Conservation (phyloP, 352 stramenopile species). For the Pythium guiyangense region DNA sequence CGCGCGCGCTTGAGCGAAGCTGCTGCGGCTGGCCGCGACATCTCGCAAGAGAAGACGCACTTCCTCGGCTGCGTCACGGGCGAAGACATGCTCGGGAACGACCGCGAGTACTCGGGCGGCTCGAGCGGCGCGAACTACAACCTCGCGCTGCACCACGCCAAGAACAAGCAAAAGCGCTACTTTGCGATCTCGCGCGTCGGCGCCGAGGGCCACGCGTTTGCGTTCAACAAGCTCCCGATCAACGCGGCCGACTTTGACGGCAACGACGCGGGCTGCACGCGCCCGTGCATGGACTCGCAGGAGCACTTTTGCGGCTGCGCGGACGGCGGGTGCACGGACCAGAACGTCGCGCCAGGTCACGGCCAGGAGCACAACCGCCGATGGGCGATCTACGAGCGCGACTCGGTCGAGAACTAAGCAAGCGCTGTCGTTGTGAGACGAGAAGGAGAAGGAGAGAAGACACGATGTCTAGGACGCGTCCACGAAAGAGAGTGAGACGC, state of each 20-base stretch:
- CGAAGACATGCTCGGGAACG: conserved; percentile 80
- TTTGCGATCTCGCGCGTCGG: conserved; percentile 82
- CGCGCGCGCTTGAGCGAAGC: conserved; percentile 53
- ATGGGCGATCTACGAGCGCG: conserved; percentile 87
- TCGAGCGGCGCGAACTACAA: conserved; percentile 88
- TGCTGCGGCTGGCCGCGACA: conserved; percentile 37
- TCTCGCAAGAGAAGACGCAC: conserved; percentile 70
- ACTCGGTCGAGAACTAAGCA: conserved; percentile 22
- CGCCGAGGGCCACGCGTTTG: conserved; percentile 84
- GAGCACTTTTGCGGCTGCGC: conserved; percentile 82
- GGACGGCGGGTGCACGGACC: conserved; percentile 73
- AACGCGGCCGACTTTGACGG: conserved; percentile 61
- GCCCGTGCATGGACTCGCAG: conserved; percentile 70
- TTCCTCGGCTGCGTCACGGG: conserved; percentile 82
- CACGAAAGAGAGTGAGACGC: neutral
- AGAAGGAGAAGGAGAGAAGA: no score
- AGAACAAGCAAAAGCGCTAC: conserved; percentile 80
- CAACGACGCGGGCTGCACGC: conserved; percentile 77
- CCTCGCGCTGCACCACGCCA: conserved; percentile 83
- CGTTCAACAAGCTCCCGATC: conserved; percentile 83
- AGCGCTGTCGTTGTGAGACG: neutral
- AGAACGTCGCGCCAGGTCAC: conserved; percentile 53
- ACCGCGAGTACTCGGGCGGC: conserved; percentile 87
- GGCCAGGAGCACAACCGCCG: conserved; percentile 88
- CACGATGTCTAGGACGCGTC: neutral